Percentiles rank a stretch among this genome's conserved stretches.
phyloP scores from a whole-genome alignment of 2,329 filamentous ascomycete genomes.

The Sporothrix pseudoabietina region DNA sequence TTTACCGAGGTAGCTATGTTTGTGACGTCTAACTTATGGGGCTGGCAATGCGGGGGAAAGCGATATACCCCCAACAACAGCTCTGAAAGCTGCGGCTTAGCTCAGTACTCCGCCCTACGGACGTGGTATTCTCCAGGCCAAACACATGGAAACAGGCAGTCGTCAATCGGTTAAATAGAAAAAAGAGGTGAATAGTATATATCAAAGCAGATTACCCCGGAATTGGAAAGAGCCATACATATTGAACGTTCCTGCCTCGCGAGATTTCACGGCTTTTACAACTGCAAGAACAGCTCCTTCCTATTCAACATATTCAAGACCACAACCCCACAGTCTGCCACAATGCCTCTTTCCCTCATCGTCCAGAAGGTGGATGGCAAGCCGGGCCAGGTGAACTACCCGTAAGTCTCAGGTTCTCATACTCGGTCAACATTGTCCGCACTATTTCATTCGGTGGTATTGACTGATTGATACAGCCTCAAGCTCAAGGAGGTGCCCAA shows the following conservation, averaged over 20 bases:
- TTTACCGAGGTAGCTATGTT: conserved; percentile 24
- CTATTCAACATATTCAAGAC: background rate
- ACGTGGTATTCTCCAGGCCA: background rate
- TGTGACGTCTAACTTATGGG: background rate
- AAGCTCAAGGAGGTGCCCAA: conserved; percentile 62
- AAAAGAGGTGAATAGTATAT: background rate
- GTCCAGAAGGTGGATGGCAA: conserved; percentile 70
- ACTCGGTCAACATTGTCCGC: background rate
- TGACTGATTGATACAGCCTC: conserved; percentile 48
- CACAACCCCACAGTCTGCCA: conserved; percentile 27
- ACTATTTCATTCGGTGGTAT: background rate
- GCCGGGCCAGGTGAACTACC: conserved; percentile 86
- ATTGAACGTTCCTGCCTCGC: conserved; percentile 1
- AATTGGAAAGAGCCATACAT: background rate
- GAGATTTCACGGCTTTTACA: background rate
- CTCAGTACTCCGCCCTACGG: background rate
- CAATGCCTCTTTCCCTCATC: conserved; percentile 60
- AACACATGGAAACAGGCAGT: conserved; percentile 1
- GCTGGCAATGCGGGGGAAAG: conserved; percentile 17
- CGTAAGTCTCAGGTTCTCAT: conserved; percentile 49
- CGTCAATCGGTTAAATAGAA: background rate
- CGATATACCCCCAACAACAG: background rate
- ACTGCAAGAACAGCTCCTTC: background rate
- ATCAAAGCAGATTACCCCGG: background rate
- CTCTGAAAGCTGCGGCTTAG: background rate